Base-by-base conservation (phyloP, 2,329 filamentous ascomycete species). In the Fusarium hainanense region DNA sequence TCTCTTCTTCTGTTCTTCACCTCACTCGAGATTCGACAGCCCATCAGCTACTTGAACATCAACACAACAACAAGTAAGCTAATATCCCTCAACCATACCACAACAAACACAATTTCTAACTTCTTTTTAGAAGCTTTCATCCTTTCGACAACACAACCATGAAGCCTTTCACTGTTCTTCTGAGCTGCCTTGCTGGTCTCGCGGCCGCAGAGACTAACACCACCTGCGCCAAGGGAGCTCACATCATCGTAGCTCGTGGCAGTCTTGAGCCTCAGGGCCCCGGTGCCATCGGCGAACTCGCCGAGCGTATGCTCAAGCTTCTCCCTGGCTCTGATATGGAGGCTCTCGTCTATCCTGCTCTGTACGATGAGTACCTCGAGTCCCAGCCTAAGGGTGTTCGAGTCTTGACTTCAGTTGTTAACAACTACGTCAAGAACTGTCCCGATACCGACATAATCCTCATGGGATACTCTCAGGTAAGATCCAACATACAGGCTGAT, bases 251-350 rank as follows among this genome's bases (percentile, higher is more conserved):
- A 1, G 63, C 66, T 4, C 71, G 73, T 0, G 73, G 70, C 2
- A 75, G 73, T 27, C 42, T 59, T 0, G 73, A 75, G 21, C 50
- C 72, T 0, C 47, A 70, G 18, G 73, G 73, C 0, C 63, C 69
- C 1, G 73, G 73, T 2, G 57, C 68, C 1, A 65, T 75, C 14
- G 73, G 73, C 0, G 20, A 54, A 2, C 40, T 75, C 6, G 70
- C 73, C 0, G 27, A 66, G 1, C 11, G 50, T 0, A 55, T 74
- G 5, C 2, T 67, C 7, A 27, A 62, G 14, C 21, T 57, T 0
- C 56, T 75, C 5, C 65, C 66, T 0, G 70, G 44, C 1, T 75
- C 73, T 0, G 71, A 73, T 13, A 66, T 75, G 25, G 68, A 67
- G 7, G 54, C 70, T 0, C 55, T 75, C 0, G 61, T 63, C 0